Evolutionary conservation across 768 basidiomycete species (phyloP).

Genomic region (Xerocomus potaroensis): DNA sequence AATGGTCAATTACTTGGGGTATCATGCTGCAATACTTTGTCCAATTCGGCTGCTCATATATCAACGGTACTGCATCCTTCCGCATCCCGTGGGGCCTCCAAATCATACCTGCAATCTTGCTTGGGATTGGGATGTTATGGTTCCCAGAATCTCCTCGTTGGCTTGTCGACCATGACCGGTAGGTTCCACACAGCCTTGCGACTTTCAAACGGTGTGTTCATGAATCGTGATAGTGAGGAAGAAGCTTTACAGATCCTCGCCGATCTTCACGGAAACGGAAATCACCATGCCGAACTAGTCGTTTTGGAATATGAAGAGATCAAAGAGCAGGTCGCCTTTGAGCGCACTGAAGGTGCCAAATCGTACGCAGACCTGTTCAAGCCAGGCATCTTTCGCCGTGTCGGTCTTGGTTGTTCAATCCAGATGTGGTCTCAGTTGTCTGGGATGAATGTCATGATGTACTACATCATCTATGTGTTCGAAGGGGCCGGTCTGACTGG

Average conservation of each 20-base stretch:
- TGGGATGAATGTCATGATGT: conserved; percentile 84
- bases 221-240: conserved; percentile 24
- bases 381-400: conserved; percentile 63
- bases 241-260: conserved; percentile 72
- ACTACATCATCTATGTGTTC: conserved; percentile 60
- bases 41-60: conserved; percentile 67
- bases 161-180: conserved; percentile 61
- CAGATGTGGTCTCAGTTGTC: conserved; percentile 80
- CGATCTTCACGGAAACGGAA: conserved; percentile 64
- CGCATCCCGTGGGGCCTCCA: conserved; percentile 79
- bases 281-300: conserved; percentile 57
- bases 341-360: conserved; percentile 67
- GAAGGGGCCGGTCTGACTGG: conserved; percentile 75
- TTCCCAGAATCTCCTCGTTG: conserved; percentile 74
- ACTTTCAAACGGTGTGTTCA: not conserved
- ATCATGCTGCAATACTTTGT: conserved; percentile 74
- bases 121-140: conserved; percentile 60
- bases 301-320: conserved; percentile 70
- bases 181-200: not conserved
- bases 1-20: conserved; percentile 81
- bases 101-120: conserved; percentile 70
- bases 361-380: conserved; percentile 64
- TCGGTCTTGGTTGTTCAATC: conserved; percentile 61
- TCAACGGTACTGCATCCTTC: conserved; percentile 67
- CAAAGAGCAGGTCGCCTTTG: conserved; percentile 49